phyloP scores from a whole-genome alignment of 371 early-diverging fungal genomes.

The Mucor circinelloides region DNA sequence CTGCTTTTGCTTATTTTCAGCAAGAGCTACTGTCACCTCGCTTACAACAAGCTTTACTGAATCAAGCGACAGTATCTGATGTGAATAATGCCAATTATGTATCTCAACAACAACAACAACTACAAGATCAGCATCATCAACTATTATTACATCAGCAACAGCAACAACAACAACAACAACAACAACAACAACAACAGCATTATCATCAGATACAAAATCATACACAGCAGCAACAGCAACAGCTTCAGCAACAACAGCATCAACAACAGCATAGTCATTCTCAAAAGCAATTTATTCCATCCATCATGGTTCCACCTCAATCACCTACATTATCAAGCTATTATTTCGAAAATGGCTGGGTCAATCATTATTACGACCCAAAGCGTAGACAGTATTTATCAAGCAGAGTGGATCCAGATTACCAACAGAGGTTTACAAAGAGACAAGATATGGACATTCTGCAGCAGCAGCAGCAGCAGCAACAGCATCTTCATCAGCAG shows the following conservation, averaged over 20 bases:
- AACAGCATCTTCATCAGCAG: slow-evolving; percentile 28
- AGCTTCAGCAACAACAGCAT: slow-evolving; percentile 10
- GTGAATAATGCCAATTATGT: slow-evolving; percentile 10
- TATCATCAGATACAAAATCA: slow-evolving; percentile 15
- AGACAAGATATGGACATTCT: neutral
- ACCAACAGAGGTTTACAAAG: slow-evolving; percentile 11
- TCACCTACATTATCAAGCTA: slow-evolving; percentile 55
- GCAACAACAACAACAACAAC: slow-evolving; percentile 12
- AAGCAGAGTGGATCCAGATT: slow-evolving; percentile 41
- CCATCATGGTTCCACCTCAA: slow-evolving; percentile 55
- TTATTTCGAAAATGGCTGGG: slow-evolving; percentile 53
- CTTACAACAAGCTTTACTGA: slow-evolving; percentile 23
- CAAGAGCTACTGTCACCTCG: slow-evolving; percentile 29
- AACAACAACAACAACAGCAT: slow-evolving; percentile 22
- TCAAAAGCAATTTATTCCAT: slow-evolving; percentile 23
- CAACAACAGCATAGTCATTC: slow-evolving; percentile 11
- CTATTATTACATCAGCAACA: slow-evolving; percentile 15
- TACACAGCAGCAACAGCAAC: slow-evolving; percentile 21
- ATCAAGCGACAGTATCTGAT: slow-evolving; percentile 10
- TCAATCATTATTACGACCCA: slow-evolving; percentile 48
- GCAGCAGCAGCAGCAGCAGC: slow-evolving; percentile 13
- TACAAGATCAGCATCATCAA: slow-evolving; percentile 14
- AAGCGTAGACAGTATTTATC: slow-evolving; percentile 46
- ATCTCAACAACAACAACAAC: slow-evolving; percentile 13
- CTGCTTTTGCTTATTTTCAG: slow-evolving; percentile 46